Evolutionary conservation across 805 yeast genomes (phyloP), one percentile per base, ranked within the genome.

Genomic region (Komagataella ulmi): DNA sequence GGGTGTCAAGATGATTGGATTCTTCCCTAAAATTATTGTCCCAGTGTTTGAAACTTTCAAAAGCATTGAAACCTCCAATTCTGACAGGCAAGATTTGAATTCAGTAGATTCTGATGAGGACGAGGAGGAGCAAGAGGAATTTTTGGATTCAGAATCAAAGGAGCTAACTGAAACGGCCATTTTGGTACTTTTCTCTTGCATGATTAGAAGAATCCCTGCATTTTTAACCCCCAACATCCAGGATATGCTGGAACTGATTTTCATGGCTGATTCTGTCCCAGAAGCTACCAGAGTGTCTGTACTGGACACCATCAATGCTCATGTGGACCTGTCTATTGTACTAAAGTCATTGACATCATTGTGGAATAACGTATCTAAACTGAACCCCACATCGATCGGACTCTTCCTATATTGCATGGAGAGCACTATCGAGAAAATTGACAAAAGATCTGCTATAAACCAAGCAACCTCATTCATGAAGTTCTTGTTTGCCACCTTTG

Each of bases 1-100:
- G 48, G 99, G 99, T 51, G 90, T 95, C 17, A 86, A 88, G 61
- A 74, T 83, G 55, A 83, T 93, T 61, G 90, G 95, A 6, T 78
- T 75, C 61, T 86, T 89, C 73, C 88, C 97, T 36, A 83, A 82
- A 65, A 82, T 90, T 61, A 78, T 93, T 55, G 88, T 89, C 14
- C 87, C 88, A 12, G 71, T 86, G 8, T 72, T 88, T 51, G 68
- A 70, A 24, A 74, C 87, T 44, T 84, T 86, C 68, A 30, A n/a
- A 30, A 30, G 14, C 40, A 30, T 30, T 30, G 40, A 30, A 10
- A 30, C 14, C 14, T 3, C 71, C 75, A 24, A 56, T 30, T 10
- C 40, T 5, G 14, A 30, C 14, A 30, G 14, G 7, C 14, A 64
- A 7, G 68, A 75, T 21, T 60, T 62, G 12, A 55, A 59, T 1